Evolutionary conservation across 495 filamentous ascomycete genomes (phyloP).

Genomic region (Daldinia decipiens): DNA sequence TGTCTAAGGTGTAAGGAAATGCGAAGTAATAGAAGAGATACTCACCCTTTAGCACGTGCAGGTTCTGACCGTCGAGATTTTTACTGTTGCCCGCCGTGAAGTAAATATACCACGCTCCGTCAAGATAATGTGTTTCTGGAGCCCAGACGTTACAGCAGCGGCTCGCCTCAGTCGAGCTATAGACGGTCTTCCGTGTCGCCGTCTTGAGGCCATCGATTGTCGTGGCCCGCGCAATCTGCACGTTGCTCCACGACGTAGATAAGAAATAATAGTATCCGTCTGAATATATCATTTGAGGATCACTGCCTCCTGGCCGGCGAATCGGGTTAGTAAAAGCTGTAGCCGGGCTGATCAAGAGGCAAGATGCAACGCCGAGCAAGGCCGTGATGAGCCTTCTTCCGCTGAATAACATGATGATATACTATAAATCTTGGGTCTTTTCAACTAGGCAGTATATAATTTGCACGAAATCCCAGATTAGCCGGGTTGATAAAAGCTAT

Average conservation of each 20-base stretch:
- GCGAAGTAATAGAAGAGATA: background rate
- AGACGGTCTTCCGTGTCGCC: constrained; percentile 60
- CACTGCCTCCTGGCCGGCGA: constrained; percentile 48
- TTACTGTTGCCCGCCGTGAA: constrained; percentile 47
- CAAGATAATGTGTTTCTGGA: constrained; percentile 63
- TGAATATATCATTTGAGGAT: constrained; percentile 61
- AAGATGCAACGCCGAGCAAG: constrained; percentile 12
- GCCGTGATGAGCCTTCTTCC: constrained; percentile 18
- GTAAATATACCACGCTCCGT: constrained; percentile 61
- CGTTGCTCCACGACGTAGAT: constrained; percentile 60
- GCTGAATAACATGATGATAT: constrained; percentile 21
- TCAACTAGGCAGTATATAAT: constrained; percentile 1
- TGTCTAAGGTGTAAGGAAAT: background rate
- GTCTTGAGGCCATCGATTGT: constrained; percentile 61
- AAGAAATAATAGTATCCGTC: constrained; percentile 65
- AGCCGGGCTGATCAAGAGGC: constrained; percentile 32
- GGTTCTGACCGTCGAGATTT: constrained; percentile 49
- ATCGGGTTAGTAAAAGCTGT: constrained; percentile 51
- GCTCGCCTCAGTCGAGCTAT: constrained; percentile 50
- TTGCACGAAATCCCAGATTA: background rate
- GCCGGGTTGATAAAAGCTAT: background rate
- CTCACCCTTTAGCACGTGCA: constrained; percentile 53
- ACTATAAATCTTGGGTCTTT: background rate
- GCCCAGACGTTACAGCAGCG: constrained; percentile 67
- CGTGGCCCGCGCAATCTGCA: constrained; percentile 60